Base-by-base conservation (phyloP, 257 asterid genomes). In the Agastache rugosa region DNA sequence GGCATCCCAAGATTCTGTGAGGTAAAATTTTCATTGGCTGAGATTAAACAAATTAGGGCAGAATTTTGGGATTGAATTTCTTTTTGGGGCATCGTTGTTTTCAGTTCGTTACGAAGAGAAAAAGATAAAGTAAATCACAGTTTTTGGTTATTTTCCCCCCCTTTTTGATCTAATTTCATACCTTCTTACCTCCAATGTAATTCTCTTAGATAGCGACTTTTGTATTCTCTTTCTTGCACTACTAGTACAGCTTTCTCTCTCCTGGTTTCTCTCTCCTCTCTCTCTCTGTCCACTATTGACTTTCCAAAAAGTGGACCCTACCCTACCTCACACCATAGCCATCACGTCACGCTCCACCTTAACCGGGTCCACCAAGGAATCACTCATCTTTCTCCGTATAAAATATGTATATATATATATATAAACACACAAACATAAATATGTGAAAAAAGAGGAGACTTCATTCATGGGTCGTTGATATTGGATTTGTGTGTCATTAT, bases 361-460 rank as follows among this genome's bases (percentile, higher is more conserved):
- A 37, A 16, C 60, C 81, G 83, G 89, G 81, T 35, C 86, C 85
- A 77, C 85, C 74, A 17, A 60, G 79, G 75, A 78, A 69, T 77
- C 65, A 67, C 76, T 15, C 62, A 68, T 11, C 70, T 22, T 63
- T 51, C 73, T 25, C 78, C 77, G 77, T 81, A 67, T 76, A 61
- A 66, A 63, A 54, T 68, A 66, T 78, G 67, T 42, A 29, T 63
- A 4, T 20, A 34, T 71, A 15, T 25, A 37, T 11, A 34, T 71
- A 15, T 25, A 37, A 7, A 6, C 55, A 37, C 34, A n/a, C 12
- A 58, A 12, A 67, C 50, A 14, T 4, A 60, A 22, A 25, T 23
- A 27, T 48, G 14, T 11, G 9, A 60, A 55, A 75, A 54, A 29
- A 31, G 27, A 17, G 56, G 81, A 59, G 74, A 25, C 79, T 67